Conservation (phyloP, 2,329 filamentous ascomycete genomes). For the Aspergillus sp. region DNA sequence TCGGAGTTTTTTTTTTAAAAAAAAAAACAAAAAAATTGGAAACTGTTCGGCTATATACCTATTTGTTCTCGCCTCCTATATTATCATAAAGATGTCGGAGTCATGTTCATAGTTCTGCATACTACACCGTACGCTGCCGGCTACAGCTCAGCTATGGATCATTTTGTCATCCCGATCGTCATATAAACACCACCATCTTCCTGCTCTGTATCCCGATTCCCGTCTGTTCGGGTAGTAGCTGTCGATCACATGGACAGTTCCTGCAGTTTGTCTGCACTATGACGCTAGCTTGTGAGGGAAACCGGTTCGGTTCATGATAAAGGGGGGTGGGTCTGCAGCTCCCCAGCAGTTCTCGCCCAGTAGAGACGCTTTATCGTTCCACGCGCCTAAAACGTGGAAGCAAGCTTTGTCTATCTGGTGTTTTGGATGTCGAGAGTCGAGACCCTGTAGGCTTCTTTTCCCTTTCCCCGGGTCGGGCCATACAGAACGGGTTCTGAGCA, state of each 20-base stretch:
- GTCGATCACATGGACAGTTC: slow-evolving; percentile 2
- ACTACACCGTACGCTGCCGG: neutral
- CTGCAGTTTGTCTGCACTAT: slow-evolving; percentile 1
- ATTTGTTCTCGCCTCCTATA: neutral
- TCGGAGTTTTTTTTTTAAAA: neutral
- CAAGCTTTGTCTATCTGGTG: neutral
- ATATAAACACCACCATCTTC: neutral
- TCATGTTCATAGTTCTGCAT: neutral
- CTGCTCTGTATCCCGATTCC: neutral
- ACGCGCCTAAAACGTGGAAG: neutral
- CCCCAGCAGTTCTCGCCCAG: neutral
- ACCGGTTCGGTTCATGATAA: neutral
- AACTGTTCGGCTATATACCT: neutral
- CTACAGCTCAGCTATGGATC: neutral
- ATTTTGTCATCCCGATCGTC: neutral
- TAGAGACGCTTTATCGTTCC: neutral
- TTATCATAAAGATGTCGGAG: neutral
- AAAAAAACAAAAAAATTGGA: neutral
- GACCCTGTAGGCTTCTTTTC: neutral
- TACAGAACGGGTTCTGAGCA: neutral
- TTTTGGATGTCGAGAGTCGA: too few relatives aligned
- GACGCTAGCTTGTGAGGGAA: neutral
- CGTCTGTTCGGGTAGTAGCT: neutral
- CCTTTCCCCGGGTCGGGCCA: neutral
- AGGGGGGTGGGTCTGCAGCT: neutral